Evolutionary conservation across 2,329 filamentous ascomycete species (phyloP).

Genomic region (Incumbomyces lentus): DNA sequence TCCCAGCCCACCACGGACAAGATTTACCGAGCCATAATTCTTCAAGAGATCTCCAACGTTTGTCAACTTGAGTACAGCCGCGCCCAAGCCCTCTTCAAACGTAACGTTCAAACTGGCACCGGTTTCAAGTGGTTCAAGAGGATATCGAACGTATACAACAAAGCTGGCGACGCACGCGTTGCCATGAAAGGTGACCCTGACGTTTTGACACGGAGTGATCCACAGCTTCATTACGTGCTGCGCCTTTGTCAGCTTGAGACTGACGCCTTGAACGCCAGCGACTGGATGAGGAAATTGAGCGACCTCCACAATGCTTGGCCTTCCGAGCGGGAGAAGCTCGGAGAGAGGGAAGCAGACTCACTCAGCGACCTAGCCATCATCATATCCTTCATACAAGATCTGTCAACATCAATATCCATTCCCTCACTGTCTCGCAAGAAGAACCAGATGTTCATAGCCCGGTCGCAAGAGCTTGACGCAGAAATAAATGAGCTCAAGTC

Average conservation of each 20-base stretch:
- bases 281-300: slow-evolving; percentile 34
- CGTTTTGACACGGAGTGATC: slow-evolving; percentile 27
- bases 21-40: slow-evolving; percentile 25
- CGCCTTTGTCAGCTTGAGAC: slow-evolving; percentile 35
- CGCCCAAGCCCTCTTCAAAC: slow-evolving; percentile 31
- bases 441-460: slow-evolving; percentile 29
- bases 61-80: slow-evolving; percentile 36
- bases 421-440: slow-evolving; percentile 33
- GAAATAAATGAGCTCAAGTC: slow-evolving; percentile 33
- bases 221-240: slow-evolving; percentile 36
- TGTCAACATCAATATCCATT: slow-evolving; percentile 27
- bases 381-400: slow-evolving; percentile 31
- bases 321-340: slow-evolving; percentile 26
- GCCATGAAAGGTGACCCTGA: slow-evolving; percentile 35
- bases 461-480: slow-evolving; percentile 25
- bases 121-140: slow-evolving; percentile 37
- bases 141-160: slow-evolving; percentile 27
- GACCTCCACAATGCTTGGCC: slow-evolving; percentile 29
- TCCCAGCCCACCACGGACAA: slow-evolving; percentile 20
- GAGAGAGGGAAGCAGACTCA: slow-evolving; percentile 26
- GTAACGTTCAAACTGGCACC: slow-evolving; percentile 28
- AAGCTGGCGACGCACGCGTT: slow-evolving; percentile 26
- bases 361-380: slow-evolving; percentile 32
- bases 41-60: slow-evolving; percentile 39
- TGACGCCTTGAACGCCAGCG: slow-evolving; percentile 26